phyloP scores from a whole-genome alignment of 1,139 yeast genomes.

The Kurtzmaniella quercitrusa region DNA sequence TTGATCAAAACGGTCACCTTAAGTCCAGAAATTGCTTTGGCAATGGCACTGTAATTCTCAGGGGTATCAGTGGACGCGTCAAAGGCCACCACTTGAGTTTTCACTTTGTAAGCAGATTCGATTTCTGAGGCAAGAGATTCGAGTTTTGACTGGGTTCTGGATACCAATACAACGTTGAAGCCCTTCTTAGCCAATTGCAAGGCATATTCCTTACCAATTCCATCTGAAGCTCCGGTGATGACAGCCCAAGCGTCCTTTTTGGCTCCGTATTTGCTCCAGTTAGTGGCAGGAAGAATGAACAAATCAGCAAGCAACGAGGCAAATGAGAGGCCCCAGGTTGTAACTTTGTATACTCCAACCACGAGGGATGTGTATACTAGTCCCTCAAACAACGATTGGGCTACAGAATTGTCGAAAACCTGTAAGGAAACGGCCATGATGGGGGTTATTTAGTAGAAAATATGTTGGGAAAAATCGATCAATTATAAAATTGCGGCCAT shows the following conservation, averaged over 20 bases:
- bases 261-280: conserved; percentile 67
- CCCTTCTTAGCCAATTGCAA: conserved; percentile 81
- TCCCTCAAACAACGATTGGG: background rate
- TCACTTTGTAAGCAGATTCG: conserved; percentile 52
- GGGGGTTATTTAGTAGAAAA: background rate
- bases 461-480: no score
- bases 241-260: conserved; percentile 75
- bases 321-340: conserved; percentile 34
- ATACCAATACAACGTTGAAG: conserved; percentile 75
- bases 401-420: background rate
- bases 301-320: conserved; percentile 49
- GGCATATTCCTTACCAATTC: conserved; percentile 92
- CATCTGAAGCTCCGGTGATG: conserved; percentile 96
- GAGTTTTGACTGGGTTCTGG: conserved; percentile 79
- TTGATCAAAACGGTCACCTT: conserved; percentile 76
- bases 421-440: background rate
- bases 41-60: conserved; percentile 51
- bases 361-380: conserved; percentile 31
- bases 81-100: conserved; percentile 66
- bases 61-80: conserved; percentile 65
- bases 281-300: conserved; percentile 60
- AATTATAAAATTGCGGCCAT: no score
- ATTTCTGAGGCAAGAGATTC: conserved; percentile 65
- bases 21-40: conserved; percentile 43
- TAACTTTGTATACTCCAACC: conserved; percentile 50